Percentiles rank a stretch among this genome's conserved stretches.
phyloP scores from a whole-genome alignment of 176 grass and related monocot species.

The Musa itinerans region DNA sequence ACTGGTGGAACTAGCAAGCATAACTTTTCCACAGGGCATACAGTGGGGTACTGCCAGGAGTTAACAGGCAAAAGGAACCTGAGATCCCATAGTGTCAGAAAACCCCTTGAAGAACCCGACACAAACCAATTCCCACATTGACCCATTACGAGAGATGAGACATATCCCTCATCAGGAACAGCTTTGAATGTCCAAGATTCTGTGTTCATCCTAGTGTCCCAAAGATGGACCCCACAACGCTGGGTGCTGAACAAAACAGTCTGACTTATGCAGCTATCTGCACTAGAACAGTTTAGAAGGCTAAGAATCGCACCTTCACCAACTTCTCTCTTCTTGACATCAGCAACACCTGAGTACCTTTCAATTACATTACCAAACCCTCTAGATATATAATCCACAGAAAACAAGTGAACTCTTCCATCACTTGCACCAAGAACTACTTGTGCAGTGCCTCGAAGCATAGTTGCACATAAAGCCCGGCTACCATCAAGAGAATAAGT shows the following conservation, averaged over 20 bases:
- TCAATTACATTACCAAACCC: slow-evolving; percentile 65
- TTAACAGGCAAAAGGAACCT: slow-evolving; percentile 95
- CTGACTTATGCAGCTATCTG: slow-evolving; percentile 50
- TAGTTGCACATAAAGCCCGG: slow-evolving; percentile 73
- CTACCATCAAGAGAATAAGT: slow-evolving; percentile 61
- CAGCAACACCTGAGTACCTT: slow-evolving; percentile 73
- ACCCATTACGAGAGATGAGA: slow-evolving; percentile 70
- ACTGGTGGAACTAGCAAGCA: slow-evolving; percentile 80
- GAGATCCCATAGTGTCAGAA: slow-evolving; percentile 88
- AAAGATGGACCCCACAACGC: slow-evolving; percentile 71
- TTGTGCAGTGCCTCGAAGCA: slow-evolving; percentile 68
- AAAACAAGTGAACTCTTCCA: slow-evolving; percentile 75
- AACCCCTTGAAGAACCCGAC: slow-evolving; percentile 86
- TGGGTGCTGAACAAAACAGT: slow-evolving; percentile 82
- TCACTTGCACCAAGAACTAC: slow-evolving; percentile 73
- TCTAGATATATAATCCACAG: slow-evolving; percentile 70
- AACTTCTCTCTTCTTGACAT: slow-evolving; percentile 69
- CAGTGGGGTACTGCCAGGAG: slow-evolving; percentile 76
- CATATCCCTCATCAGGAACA: slow-evolving; percentile 66
- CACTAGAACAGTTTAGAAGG: slow-evolving; percentile 58
- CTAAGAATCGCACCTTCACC: slow-evolving; percentile 79
- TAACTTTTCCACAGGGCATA: slow-evolving; percentile 76
- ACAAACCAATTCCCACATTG: slow-evolving; percentile 96
- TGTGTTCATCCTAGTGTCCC: slow-evolving; percentile 63
- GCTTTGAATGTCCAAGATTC: slow-evolving; percentile 85